Evolutionary conservation across 192 early-diverging fungal species (phyloP).

Genomic region (Glomus cerebriforme): DNA sequence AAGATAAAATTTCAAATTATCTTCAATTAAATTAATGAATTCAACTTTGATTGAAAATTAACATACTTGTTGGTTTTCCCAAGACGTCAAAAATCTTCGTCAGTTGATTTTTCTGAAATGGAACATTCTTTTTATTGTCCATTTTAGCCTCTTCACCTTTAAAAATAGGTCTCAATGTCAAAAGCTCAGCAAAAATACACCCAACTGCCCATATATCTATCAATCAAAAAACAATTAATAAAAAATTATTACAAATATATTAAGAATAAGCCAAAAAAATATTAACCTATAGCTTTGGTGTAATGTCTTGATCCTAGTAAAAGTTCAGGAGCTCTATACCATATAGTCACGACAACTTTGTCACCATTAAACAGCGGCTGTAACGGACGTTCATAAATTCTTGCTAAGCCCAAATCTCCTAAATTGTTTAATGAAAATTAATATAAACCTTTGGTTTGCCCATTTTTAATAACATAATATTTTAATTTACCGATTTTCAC

Average conservation of each 20-base stretch:
- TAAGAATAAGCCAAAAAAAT: slow-evolving; percentile 33
- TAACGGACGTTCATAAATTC: slow-evolving; percentile 64
- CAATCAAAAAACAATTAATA: background rate
- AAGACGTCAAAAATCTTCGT: slow-evolving; percentile 83
- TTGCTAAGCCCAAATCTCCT: slow-evolving; percentile 71
- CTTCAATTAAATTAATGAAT: slow-evolving; percentile 22
- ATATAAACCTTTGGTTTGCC: background rate
- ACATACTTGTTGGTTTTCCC: slow-evolving; percentile 76
- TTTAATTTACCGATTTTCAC: slow-evolving; percentile 85
- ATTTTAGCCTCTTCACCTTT: slow-evolving; percentile 82
- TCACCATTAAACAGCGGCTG: slow-evolving; percentile 52
- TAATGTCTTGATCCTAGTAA: slow-evolving; percentile 63
- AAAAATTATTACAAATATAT: slow-evolving; percentile 46
- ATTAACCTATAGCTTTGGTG: slow-evolving; percentile 60
- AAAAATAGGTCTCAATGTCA: slow-evolving; percentile 80
- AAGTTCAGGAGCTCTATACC: slow-evolving; percentile 74
- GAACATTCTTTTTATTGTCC: slow-evolving; percentile 77
- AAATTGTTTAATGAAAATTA: slow-evolving; percentile 46
- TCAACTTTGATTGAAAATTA: slow-evolving; percentile 18
- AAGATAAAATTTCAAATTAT: background rate
- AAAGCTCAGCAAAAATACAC: slow-evolving; percentile 96
- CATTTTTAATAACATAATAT: slow-evolving; percentile 40
- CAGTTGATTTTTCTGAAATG: slow-evolving; percentile 86
- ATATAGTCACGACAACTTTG: slow-evolving; percentile 69
- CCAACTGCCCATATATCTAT: slow-evolving; percentile 95